Evolutionary conservation across 768 basidiomycete species (phyloP).

Genomic region (Leccinum variicolor): DNA sequence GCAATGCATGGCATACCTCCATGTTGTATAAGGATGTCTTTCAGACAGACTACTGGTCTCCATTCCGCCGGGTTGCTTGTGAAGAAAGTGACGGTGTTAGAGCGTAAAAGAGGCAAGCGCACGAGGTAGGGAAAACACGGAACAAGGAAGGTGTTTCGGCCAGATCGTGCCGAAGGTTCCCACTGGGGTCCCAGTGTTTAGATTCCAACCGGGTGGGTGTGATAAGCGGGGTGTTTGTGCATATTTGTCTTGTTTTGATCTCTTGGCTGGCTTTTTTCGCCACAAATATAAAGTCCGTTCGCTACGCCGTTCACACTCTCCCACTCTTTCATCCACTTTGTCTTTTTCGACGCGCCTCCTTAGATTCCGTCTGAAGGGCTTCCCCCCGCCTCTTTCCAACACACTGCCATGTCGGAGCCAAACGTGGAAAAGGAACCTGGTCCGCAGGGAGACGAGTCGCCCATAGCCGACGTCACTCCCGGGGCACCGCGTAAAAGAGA

Average conservation of each 20-base stretch:
- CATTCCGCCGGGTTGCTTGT: not conserved
- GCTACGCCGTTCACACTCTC: slow-evolving; percentile 27
- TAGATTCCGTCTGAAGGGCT: slow-evolving; percentile 31
- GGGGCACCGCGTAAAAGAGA: slow-evolving; percentile 64
- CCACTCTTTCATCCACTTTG: slow-evolving; percentile 28
- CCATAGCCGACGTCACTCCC: slow-evolving; percentile 20
- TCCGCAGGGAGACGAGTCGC: slow-evolving; percentile 48
- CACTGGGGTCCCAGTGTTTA: slow-evolving; percentile 13
- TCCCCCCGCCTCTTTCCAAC: not conserved
- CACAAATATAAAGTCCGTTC: slow-evolving; percentile 35
- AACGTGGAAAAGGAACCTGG: slow-evolving; percentile 67
- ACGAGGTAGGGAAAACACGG: slow-evolving; percentile 20
- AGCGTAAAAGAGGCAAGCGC: not conserved
- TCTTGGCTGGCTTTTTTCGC: slow-evolving; percentile 22
- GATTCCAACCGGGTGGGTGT: slow-evolving; percentile 18
- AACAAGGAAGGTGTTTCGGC: slow-evolving; percentile 13
- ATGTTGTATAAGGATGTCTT: not conserved
- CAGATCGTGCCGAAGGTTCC: slow-evolving; percentile 23
- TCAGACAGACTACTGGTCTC: not conserved
- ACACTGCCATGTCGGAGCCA: slow-evolving; percentile 32
- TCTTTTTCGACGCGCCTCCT: slow-evolving; percentile 6
- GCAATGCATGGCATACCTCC: not conserved
- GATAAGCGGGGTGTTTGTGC: slow-evolving; percentile 26
- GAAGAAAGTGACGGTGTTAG: slow-evolving; percentile 10
- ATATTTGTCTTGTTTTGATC: slow-evolving; percentile 26